A percentile compares a stretch with the other conserved stretches of the same genome.
These are phyloP conservation scores for Leptodontidium sp. DNA, from an alignment of 2,329 filamentous ascomycete species.

Conservation along the genomic window DNA sequence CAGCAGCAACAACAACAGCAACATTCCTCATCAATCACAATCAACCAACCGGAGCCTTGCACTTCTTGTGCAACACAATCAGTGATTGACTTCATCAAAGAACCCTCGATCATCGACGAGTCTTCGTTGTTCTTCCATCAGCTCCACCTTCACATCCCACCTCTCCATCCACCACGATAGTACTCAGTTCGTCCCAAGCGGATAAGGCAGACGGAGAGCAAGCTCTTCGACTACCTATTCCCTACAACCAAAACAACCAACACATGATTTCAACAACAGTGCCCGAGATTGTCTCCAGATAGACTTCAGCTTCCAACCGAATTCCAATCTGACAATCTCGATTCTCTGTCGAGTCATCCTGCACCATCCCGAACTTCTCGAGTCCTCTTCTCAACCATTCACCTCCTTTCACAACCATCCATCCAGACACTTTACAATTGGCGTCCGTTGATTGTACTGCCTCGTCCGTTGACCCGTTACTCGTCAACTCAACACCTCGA, in stretches of 20 bases:
- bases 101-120: conserved; percentile 12
- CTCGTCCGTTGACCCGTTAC: conserved; percentile 36
- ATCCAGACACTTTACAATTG: conserved; percentile 33
- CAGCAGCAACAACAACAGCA: conserved; percentile 38
- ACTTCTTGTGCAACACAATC: conserved; percentile 28
- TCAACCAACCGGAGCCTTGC: conserved; percentile 23
- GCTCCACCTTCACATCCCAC: conserved; percentile 17
- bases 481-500: neutral
- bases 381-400: conserved; percentile 13
- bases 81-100: conserved; percentile 17
- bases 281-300: conserved; percentile 50
- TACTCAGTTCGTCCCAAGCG: conserved; percentile 27
- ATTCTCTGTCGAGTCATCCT: conserved; percentile 26
- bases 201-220: conserved; percentile 53
- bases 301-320: conserved; percentile 45
- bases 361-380: conserved; percentile 18
- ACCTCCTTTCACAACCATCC: conserved; percentile 31
- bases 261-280: conserved; percentile 53
- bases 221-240: conserved; percentile 57
- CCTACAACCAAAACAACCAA: conserved; percentile 48
- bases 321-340: conserved; percentile 37
- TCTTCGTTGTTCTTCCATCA: conserved; percentile 6
- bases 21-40: conserved; percentile 30
- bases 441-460: conserved; percentile 34
- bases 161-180: conserved; percentile 19